Percentiles rank a stretch among this genome's conserved stretches.
These are phyloP conservation scores for Heritiera littoralis DNA, from an alignment of 345 rosid species.

Conservation along the genomic window DNA sequence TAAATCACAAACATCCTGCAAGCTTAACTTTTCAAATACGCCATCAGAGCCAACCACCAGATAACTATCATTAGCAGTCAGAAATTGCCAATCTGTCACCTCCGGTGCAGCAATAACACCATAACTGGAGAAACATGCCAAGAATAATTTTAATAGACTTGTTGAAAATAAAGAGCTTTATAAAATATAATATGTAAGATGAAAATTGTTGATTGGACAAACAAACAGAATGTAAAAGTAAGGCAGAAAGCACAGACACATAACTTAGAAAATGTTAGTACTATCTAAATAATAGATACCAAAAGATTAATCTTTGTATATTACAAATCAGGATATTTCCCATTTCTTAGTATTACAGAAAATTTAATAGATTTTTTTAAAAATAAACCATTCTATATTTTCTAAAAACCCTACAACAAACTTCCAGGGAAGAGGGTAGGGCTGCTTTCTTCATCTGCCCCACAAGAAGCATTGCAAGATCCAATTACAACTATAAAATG, in stretches of 20 bases:
- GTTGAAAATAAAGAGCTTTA: not conserved
- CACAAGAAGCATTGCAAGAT: not conserved
- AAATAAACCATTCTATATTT: not conserved
- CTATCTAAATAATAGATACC: not conserved
- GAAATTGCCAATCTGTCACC: slow-evolving; percentile 78
- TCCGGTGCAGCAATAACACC: slow-evolving; percentile 93
- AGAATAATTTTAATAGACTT: not conserved
- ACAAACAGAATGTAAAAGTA: not conserved
- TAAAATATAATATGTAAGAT: not conserved
- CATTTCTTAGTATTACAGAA: not conserved
- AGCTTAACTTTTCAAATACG: slow-evolving; percentile 72
- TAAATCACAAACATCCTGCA: slow-evolving; percentile 81
- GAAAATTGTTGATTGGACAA: not conserved
- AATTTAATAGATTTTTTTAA: not conserved
- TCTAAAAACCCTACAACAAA: not conserved
- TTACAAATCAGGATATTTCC: not conserved
- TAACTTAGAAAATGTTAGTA: not conserved
- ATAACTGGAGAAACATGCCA: slow-evolving; percentile 43
- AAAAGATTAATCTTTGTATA: not conserved
- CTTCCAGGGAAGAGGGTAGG: not conserved
- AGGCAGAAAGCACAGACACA: not conserved
- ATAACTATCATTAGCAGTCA: slow-evolving; percentile 71
- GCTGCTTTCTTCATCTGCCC: not conserved
- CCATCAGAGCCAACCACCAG: slow-evolving; percentile 97
- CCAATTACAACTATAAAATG: not conserved